A percentile compares a stretch with the other conserved stretches of the same genome.
phyloP scores from a whole-genome alignment of 345 rosid species.

The Orychophragmus violaceus region DNA sequence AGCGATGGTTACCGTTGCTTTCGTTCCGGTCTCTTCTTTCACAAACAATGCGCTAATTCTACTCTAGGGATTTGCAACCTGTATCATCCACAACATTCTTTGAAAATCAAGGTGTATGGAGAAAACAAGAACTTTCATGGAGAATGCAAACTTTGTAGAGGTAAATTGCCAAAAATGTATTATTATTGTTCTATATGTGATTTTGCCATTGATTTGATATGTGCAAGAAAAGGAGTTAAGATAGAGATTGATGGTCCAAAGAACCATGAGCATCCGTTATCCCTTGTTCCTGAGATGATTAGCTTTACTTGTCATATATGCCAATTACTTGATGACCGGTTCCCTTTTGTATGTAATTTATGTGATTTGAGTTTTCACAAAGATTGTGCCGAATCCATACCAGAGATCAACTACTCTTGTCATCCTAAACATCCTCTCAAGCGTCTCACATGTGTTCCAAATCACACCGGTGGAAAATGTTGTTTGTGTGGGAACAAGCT shows the following conservation, averaged over 20 bases:
- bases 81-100: constrained; percentile 9
- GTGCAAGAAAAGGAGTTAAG: not conserved
- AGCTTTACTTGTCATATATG: constrained; percentile 7
- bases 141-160: constrained; percentile 3
- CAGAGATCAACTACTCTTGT: not conserved
- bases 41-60: not conserved
- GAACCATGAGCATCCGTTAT: not conserved
- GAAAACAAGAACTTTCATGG: not conserved
- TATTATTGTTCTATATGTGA: not conserved
- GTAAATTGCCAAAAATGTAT: not conserved
- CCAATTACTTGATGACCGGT: not conserved
- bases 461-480: not conserved
- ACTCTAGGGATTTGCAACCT: not conserved
- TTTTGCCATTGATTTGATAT: not conserved
- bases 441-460: not conserved
- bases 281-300: not conserved
- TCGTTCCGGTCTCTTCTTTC: not conserved
- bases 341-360: constrained; percentile 2
- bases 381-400: constrained; percentile 2
- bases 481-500: not conserved
- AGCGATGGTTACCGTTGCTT: not conserved
- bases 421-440: constrained; percentile 12
- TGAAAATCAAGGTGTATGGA: not conserved
- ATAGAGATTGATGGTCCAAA: not conserved
- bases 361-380: constrained; percentile 14